Conservation (phyloP, 1,139 yeast species). For the Saccharomyces hybrid region DNA sequence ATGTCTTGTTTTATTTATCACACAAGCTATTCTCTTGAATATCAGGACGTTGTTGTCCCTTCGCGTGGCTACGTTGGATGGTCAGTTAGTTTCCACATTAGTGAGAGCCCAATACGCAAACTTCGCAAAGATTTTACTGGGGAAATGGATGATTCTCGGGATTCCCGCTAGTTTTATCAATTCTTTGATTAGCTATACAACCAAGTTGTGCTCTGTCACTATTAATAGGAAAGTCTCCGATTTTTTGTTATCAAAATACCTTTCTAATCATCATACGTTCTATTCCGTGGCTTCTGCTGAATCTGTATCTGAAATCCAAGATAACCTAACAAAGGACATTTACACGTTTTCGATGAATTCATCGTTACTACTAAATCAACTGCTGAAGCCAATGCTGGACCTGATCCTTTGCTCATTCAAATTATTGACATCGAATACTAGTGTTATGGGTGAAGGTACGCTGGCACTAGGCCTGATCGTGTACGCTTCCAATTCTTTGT, state of each 20-base stretch:
- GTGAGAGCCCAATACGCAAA: constrained; percentile 61
- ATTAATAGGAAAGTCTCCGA: constrained; percentile 62
- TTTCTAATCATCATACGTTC: constrained; percentile 28
- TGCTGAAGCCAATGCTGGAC: constrained; percentile 79
- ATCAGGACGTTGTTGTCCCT: constrained; percentile 68
- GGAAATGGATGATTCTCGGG: constrained; percentile 79
- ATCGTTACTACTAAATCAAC: constrained; percentile 72
- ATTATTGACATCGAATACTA: constrained; percentile 50
- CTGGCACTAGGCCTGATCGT: constrained; percentile 73
- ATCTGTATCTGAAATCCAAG: constrained; percentile 23
- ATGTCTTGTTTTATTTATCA: constrained; percentile 33
- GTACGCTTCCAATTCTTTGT: constrained; percentile 66
- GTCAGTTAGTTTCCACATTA: constrained; percentile 73
- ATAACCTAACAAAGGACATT: constrained; percentile 43
- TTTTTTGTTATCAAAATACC: constrained; percentile 46
- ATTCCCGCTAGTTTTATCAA: constrained; percentile 81
- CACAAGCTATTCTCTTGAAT: constrained; percentile 58
- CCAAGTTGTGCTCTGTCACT: constrained; percentile 56
- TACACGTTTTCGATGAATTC: constrained; percentile 66
- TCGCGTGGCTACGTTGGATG: constrained; percentile 82
- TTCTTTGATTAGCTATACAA: constrained; percentile 64
- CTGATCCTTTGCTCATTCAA: constrained; percentile 76
- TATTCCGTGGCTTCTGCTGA: constrained; percentile 25
- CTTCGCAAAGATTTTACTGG: constrained; percentile 52
- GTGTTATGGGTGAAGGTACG: constrained; percentile 78